Evolutionary conservation across 2,329 filamentous ascomycete genomes (phyloP).

Genomic region (Cladosporium colombiae): DNA sequence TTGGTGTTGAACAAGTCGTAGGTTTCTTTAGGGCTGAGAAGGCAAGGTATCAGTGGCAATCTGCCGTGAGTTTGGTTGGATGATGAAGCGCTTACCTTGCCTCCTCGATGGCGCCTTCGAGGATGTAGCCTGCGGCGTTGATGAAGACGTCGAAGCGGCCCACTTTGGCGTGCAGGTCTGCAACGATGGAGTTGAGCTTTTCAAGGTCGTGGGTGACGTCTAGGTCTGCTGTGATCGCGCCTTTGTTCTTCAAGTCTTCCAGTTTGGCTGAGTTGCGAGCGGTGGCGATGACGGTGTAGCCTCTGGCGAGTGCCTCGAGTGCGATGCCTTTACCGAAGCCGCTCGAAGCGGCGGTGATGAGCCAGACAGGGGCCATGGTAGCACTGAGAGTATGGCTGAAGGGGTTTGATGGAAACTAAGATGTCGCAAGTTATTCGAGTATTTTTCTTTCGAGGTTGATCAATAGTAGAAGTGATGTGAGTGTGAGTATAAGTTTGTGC

Average conservation of each 20-base stretch:
- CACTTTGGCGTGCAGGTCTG: constrained; percentile 37
- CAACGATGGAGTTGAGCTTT: constrained; percentile 40
- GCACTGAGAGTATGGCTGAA: neutral
- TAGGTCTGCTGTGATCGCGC: constrained; percentile 31
- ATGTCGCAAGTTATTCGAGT: too few relatives aligned
- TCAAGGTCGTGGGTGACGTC: constrained; percentile 43
- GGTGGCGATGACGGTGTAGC: constrained; percentile 50
- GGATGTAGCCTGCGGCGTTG: constrained; percentile 38
- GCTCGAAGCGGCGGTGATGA: constrained; percentile 47
- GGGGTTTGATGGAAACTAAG: constrained; percentile 1
- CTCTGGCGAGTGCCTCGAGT: constrained; percentile 43
- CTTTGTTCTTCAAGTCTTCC: constrained; percentile 22
- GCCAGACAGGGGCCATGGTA: constrained; percentile 24
- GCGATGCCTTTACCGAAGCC: constrained; percentile 51
- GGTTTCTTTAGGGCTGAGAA: constrained; percentile 22
- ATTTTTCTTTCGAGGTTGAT: too few relatives aligned
- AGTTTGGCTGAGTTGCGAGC: constrained; percentile 41
- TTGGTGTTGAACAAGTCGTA: constrained; percentile 28
- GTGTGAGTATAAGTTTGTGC: neutral
- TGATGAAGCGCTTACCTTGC: constrained; percentile 13
- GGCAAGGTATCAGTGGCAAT: neutral
- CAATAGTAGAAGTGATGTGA: neutral
- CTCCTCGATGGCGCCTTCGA: constrained; percentile 24
- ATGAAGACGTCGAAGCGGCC: constrained; percentile 44
- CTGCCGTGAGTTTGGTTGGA: neutral